Conservation (phyloP, 208 protist species). For the Angomonas desouzai region DNA sequence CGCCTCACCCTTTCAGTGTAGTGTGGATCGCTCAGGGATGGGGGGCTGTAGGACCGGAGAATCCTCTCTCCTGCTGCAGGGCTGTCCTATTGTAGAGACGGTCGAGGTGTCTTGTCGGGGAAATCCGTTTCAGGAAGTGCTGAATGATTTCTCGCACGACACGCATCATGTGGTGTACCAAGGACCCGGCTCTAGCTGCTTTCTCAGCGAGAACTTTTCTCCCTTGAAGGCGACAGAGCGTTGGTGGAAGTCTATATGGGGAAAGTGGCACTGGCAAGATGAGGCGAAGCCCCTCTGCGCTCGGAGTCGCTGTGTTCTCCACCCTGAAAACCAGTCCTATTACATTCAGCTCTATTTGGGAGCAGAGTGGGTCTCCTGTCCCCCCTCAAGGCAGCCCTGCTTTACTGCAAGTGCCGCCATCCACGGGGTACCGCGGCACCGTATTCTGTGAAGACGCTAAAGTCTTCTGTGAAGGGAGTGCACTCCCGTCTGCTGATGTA, state of each 20-base stretch:
- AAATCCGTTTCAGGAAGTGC: background rate
- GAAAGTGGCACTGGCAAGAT: too few relatives aligned
- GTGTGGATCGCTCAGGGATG: background rate
- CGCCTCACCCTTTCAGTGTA: conserved; percentile 2
- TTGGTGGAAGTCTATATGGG: too few relatives aligned
- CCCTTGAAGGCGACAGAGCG: background rate
- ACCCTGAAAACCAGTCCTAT: background rate
- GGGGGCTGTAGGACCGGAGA: background rate
- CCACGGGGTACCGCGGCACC: conserved; percentile 26
- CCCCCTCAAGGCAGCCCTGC: conserved; percentile 33
- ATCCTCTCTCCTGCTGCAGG: background rate
- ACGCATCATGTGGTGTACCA: background rate
- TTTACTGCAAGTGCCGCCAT: conserved; percentile 17
- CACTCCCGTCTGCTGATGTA: background rate
- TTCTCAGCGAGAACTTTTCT: background rate
- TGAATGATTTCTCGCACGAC: background rate
- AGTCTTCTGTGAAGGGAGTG: conserved; percentile 19
- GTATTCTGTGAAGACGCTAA: conserved; percentile 39
- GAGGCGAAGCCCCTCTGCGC: background rate
- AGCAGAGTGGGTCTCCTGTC: conserved; percentile 40
- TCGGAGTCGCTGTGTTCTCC: background rate
- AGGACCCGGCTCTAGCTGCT: background rate
- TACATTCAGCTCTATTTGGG: conserved; percentile 31
- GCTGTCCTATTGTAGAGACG: background rate
- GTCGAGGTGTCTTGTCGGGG: background rate